Evolutionary conservation across 495 filamentous ascomycete species (phyloP), one percentile per base, ranked within the genome.

Genomic region (Tuber calosporum): DNA sequence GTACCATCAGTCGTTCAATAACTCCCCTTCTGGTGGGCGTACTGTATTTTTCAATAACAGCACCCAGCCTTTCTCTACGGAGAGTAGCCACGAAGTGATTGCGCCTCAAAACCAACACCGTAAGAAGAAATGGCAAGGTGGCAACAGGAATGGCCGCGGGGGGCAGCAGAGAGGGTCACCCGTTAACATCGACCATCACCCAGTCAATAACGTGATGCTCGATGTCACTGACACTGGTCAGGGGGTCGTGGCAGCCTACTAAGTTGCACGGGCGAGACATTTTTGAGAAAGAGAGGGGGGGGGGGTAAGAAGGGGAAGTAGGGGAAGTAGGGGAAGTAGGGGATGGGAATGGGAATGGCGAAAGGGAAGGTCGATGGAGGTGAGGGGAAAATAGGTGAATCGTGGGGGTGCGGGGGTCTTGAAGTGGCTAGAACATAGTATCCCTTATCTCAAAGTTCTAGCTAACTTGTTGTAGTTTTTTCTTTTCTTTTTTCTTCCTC

Each of bases 81-180:
- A 73, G 26, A 71, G 70, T n/a, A 78, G 71, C 36, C 69, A 71
- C 11, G 76, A 78, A 40, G 39, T 74, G 13, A 72, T 78, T 77
- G 43, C 68, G 0, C 76, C 75, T 45, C 38, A 74, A 34, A 48
- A 77, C 7, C 71, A 68, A 40, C 68, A 75, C 13, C 72, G 71
- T 34, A 78, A 78, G 45, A 78, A 71, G 36, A 53, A 66, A 30
- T 78, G 71, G 67, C 76, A 78, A 66, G 11, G 53, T 34, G 53
- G 53, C 26, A 34, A 62, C 26, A 62, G 53, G 53, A 62, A 62
- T 34, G 53, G 53, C 13, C 53, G 53, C 53, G 53, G 53, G 26
- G 53, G 53, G 26, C 26, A 62, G 26, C 53, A 62, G 4, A 62
- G 53, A 13, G 53, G 53, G 17, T 62, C 53, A 1, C 53, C 53